Conservation (phyloP, 2,329 filamentous ascomycete species). For the Camillea tinctor region DNA sequence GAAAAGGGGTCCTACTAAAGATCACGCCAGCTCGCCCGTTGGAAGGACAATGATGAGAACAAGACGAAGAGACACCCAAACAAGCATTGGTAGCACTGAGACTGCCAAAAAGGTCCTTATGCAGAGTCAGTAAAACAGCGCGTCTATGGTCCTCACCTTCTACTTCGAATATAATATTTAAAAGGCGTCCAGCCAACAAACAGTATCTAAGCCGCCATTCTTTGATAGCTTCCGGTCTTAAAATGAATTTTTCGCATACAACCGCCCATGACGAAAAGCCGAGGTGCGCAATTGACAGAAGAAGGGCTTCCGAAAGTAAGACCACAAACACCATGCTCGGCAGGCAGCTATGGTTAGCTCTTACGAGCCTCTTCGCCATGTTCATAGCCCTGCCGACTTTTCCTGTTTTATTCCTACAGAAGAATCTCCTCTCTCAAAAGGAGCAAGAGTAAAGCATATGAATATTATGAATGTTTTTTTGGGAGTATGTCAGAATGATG, state of each 20-base stretch:
- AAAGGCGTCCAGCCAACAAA: neutral
- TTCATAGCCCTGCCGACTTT: neutral
- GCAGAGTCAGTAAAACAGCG: conserved; percentile 30
- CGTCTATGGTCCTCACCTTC: neutral
- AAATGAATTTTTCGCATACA: neutral
- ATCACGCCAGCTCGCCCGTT: conserved; percentile 29
- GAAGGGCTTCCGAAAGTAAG: neutral
- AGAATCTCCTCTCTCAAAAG: neutral
- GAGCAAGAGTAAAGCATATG: conserved; percentile 9
- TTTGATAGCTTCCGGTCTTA: neutral
- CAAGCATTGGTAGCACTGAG: conserved; percentile 60
- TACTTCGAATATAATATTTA: neutral
- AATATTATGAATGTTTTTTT: conserved; percentile 6
- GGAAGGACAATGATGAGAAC: conserved; percentile 35
- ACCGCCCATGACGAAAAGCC: neutral
- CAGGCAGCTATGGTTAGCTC: neutral
- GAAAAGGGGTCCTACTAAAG: conserved; percentile 39
- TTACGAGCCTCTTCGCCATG: neutral
- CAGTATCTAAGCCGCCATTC: neutral
- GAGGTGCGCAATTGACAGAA: neutral
- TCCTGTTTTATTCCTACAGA: neutral
- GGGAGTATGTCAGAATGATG: conserved; percentile 6
- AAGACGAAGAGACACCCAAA: conserved; percentile 57
- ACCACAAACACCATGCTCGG: neutral
- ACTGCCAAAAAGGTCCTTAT: conserved; percentile 59